Conservation (phyloP, 2,329 filamentous ascomycete genomes). For the Lachnellula suecica region DNA sequence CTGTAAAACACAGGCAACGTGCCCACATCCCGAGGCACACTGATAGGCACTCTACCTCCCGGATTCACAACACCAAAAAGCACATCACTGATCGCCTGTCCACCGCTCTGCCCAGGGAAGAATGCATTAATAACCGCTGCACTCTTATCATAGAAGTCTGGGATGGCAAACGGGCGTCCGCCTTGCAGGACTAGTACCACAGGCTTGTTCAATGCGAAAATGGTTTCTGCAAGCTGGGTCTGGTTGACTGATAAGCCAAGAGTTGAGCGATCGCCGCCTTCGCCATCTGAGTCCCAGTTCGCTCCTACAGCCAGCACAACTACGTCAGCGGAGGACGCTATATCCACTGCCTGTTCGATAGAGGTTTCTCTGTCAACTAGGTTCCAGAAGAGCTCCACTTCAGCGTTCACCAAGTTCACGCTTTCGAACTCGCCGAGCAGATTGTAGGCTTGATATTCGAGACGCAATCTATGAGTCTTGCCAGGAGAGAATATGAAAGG, state of each 20-base stretch:
- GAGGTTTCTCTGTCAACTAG: conserved; percentile 37
- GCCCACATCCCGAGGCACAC: conserved; percentile 35
- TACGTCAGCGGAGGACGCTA: conserved; percentile 38
- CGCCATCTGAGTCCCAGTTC: conserved; percentile 46
- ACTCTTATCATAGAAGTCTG: conserved; percentile 37
- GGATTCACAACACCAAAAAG: conserved; percentile 33
- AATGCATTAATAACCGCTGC: conserved; percentile 40
- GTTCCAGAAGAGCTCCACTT: conserved; percentile 45
- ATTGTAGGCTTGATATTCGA: conserved; percentile 44
- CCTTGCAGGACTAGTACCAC: conserved; percentile 42
- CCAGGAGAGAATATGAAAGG: conserved; percentile 39
- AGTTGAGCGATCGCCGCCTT: conserved; percentile 40
- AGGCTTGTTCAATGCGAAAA: conserved; percentile 40
- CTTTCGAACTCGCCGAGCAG: conserved; percentile 40
- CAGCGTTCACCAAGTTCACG: conserved; percentile 40
- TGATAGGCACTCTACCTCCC: conserved; percentile 35
- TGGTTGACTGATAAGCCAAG: conserved; percentile 38
- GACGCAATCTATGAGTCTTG: conserved; percentile 35
- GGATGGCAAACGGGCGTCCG: conserved; percentile 41
- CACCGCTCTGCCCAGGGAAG: conserved; percentile 19
- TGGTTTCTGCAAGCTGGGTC: conserved; percentile 36
- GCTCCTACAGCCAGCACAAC: conserved; percentile 41
- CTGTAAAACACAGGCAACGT: conserved; percentile 38
- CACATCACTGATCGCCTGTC: conserved; percentile 32
- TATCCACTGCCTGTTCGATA: conserved; percentile 33